These are phyloP conservation scores for Paecilomyces fulvus DNA, from an alignment of 2,329 filamentous ascomycete genomes.

Conservation along the genomic window DNA sequence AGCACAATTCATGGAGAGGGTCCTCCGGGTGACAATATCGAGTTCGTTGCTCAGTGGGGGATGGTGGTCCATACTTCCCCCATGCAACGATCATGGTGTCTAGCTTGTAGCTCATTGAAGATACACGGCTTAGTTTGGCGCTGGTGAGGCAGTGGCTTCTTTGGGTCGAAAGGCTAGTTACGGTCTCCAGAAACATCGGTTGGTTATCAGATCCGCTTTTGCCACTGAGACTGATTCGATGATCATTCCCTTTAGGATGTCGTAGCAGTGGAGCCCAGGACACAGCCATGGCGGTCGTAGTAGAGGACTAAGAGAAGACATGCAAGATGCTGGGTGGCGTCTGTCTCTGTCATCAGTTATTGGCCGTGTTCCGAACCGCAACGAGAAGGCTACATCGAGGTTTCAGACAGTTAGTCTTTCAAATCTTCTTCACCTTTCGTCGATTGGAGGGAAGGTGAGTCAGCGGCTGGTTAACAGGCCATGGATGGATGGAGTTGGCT, in stretches of 20 bases:
- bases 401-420: too few relatives aligned
- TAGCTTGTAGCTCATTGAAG: too few relatives aligned
- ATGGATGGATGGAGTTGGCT: slow-evolving; percentile 4
- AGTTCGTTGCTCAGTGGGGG: background rate
- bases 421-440: too few relatives aligned
- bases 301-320: too few relatives aligned
- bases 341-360: background rate
- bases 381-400: background rate
- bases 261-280: background rate
- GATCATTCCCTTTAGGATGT: background rate
- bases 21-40: background rate
- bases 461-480: background rate
- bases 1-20: background rate
- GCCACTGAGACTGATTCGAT: background rate
- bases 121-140: too few relatives aligned
- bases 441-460: background rate
- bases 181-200: background rate
- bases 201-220: background rate
- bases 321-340: background rate
- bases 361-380: background rate
- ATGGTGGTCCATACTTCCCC: too few relatives aligned
- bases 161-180: too few relatives aligned
- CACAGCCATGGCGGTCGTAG: background rate
- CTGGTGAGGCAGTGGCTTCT: too few relatives aligned
- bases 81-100: too few relatives aligned